Conservation (phyloP, 2,329 filamentous ascomycete genomes). For the Fonsecaea nubica region DNA sequence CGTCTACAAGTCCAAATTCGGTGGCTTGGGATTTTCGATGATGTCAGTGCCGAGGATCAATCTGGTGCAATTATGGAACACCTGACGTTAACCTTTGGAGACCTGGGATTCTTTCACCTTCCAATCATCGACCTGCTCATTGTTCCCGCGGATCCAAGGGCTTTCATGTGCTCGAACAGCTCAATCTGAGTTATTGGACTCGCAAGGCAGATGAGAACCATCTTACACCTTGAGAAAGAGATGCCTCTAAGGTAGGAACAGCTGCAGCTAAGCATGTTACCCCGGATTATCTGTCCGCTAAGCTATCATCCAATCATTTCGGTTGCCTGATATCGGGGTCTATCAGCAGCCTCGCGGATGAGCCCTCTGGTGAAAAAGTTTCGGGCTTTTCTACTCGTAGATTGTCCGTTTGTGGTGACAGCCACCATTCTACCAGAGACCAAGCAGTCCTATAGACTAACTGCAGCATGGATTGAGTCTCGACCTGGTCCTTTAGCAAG, state of each 20-base stretch:
- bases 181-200: background rate
- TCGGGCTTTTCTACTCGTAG: background rate
- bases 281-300: slow-evolving; percentile 29
- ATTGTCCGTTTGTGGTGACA: background rate
- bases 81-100: slow-evolving; percentile 23
- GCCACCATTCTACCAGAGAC: background rate
- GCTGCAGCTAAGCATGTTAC: slow-evolving; percentile 12
- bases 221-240: background rate
- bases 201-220: background rate
- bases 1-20: no score
- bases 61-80: background rate
- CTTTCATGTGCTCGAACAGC: background rate
- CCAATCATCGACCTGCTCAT: slow-evolving; percentile 1
- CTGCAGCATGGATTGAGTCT: background rate
- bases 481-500: background rate
- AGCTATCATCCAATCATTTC: slow-evolving; percentile 25
- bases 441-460: background rate
- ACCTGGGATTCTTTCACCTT: slow-evolving; percentile 9
- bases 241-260: slow-evolving; percentile 10
- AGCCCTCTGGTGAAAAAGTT: background rate
- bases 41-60: slow-evolving; percentile 31
- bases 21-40: slow-evolving; percentile 10
- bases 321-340: slow-evolving; percentile 10
- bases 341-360: slow-evolving; percentile 16
- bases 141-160: background rate